Evolutionary conservation across 768 basidiomycete genomes (phyloP), one percentile per base, ranked within the genome.

Genomic region (Tulasnella sp.): DNA sequence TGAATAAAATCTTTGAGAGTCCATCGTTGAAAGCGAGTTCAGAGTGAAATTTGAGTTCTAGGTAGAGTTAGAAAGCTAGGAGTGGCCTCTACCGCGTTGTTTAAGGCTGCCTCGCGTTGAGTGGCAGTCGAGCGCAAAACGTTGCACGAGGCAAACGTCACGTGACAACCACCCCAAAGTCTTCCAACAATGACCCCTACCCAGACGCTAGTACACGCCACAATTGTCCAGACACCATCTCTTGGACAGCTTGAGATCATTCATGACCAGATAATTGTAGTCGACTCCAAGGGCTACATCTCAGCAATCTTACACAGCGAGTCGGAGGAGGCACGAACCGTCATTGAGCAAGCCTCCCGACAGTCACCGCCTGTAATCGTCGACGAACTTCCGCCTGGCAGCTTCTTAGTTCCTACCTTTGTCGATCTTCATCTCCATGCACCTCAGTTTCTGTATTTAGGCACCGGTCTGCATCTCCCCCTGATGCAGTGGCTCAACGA

Each of bases 371-470:
- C 35, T 6, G 41, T 72, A 29, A 37, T 34, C 59, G 77, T 81
- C 42, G 77, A 76, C 0, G 64, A 74, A 5, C 77, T 90, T 14
- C 85, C 86, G 2, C 36, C 70, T 9, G 87, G 88, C n/a, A 84
- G 81, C 68, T 92, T 94, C 77, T 72, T 94, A 47, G 75, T 90
- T n/a, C 91, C 93, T 1, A 86, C 88, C 0, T 95, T 94, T 79
- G 87, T 86, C 72, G 93, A 95, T 78, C 82, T 92, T 5, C 93
- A 95, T 77, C 83, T 94, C 0, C 94, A 95, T 78, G 92, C 93
- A 0, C 91, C 94, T 0, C 94, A 95, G 77, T 94, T 90, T 78
- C 82, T 94, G 39, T 95, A 94, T 73, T 89, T 92, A 71, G 94
- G 94, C 2, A 92, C 88, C 1, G 93, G 94, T 0, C 83, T 95